Evolutionary conservation across 176 grass and related monocot genomes (phyloP).

Genomic region (Oryza punctata): DNA sequence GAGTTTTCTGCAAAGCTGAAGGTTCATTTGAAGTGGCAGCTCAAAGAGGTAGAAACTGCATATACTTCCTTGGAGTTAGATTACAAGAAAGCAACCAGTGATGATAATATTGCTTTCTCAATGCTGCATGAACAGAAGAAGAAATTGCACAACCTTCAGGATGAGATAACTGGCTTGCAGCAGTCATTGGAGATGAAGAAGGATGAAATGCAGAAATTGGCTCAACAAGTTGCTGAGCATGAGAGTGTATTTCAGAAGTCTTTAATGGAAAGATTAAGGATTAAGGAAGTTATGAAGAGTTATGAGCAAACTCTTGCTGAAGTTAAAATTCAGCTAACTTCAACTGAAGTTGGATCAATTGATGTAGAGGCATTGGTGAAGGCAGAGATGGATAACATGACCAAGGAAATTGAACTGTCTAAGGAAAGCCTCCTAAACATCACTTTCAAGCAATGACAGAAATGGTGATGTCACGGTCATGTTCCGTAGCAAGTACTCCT

Average conservation of each 20-base stretch:
- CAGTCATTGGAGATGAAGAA: constrained; percentile 26
- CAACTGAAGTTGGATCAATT: constrained; percentile 30
- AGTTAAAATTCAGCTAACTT: constrained; percentile 40
- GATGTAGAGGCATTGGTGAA: constrained; percentile 47
- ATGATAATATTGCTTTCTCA: constrained; percentile 36
- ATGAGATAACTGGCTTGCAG: constrained; percentile 27
- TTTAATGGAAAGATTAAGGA: constrained; percentile 47
- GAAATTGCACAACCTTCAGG: constrained; percentile 39
- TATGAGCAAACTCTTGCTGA: constrained; percentile 34
- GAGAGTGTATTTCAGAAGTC: constrained; percentile 37
- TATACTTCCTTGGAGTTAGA: constrained; percentile 42
- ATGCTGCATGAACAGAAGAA: constrained; percentile 41
- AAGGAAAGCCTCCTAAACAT: constrained; percentile 48
- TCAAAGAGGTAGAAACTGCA: constrained; percentile 47
- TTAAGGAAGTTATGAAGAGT: constrained; percentile 40
- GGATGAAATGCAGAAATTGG: constrained; percentile 46
- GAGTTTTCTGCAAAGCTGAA: constrained; percentile 49
- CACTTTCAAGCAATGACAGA: constrained; percentile 40
- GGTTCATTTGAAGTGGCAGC: constrained; percentile 46
- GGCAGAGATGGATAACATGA: constrained; percentile 53
- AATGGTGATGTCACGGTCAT: not conserved
- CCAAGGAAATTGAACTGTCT: constrained; percentile 38
- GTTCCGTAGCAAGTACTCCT: constrained; percentile 27
- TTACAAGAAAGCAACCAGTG: constrained; percentile 46
- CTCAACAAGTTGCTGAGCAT: constrained; percentile 31